A percentile compares a stretch with the other conserved stretches of the same genome.
Conservation (phyloP, 2,329 filamentous ascomycete genomes). For the Cytospora schulzeri region DNA sequence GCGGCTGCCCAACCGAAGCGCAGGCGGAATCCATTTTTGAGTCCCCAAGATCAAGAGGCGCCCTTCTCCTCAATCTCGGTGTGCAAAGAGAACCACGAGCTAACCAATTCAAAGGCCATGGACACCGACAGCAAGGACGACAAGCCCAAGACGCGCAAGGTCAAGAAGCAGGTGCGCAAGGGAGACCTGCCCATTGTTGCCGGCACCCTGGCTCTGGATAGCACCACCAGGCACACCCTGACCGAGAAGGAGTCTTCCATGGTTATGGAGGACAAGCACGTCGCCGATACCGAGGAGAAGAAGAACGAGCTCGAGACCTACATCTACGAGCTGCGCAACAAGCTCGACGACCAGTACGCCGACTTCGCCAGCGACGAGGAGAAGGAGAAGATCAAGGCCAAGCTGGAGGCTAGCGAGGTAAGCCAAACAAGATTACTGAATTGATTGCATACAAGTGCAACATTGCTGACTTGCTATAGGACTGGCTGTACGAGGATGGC, state of each 20-base stretch:
- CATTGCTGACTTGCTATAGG: conserved; percentile 55
- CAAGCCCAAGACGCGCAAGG: conserved; percentile 83
- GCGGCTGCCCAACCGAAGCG: conserved; percentile 16
- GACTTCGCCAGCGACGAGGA: conserved; percentile 90
- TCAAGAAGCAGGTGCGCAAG: conserved; percentile 99
- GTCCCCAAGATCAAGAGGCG: conserved; percentile 8
- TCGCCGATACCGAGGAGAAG: conserved; percentile 97
- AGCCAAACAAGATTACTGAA: conserved; percentile 40
- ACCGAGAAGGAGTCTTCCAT: conserved; percentile 85
- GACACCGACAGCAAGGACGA: conserved; percentile 75
- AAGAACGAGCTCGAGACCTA: conserved; percentile 99
- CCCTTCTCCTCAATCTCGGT: conserved; percentile 3
- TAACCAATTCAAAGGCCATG: conserved; percentile 65
- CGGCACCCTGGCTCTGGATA: conserved; percentile 79
- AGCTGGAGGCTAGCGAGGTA: conserved; percentile 86
- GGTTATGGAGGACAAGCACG: conserved; percentile 98
- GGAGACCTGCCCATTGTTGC: conserved; percentile 87
- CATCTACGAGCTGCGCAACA: conserved; percentile 95
- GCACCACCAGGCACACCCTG: conserved; percentile 64
- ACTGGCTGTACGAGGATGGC: conserved; percentile 98
- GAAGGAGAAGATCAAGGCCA: conserved; percentile 82
- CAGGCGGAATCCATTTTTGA: conserved; percentile 16
- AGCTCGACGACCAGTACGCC: conserved; percentile 86
- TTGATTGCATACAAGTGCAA: background rate
- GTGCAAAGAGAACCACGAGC: conserved; percentile 16